Conservation (phyloP, 2,329 filamentous ascomycete genomes). For the Cadophora luteo-olivacea region DNA sequence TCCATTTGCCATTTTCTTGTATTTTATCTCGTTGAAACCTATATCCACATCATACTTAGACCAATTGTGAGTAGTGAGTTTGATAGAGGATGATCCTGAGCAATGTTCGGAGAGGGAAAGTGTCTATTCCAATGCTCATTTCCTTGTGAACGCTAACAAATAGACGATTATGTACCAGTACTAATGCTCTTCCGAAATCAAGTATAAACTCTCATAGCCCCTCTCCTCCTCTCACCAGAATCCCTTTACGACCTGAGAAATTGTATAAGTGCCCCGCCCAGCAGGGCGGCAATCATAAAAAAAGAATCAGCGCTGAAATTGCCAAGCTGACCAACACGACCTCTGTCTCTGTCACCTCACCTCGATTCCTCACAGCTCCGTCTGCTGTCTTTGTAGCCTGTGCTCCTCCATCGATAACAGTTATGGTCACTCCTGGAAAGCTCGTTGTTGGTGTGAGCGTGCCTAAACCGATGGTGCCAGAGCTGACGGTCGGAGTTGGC, state of each 20-base stretch:
- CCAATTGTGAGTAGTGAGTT: too few species aligned
- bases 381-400: slow-evolving; percentile 15
- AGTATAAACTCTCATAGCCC: slow-evolving; percentile 1
- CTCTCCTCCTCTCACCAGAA: background rate
- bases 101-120: background rate
- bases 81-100: too few species aligned
- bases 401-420: background rate
- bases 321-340: slow-evolving; percentile 21
- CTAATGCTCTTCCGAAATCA: background rate
- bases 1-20: too few species aligned
- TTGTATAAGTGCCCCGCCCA: slow-evolving; percentile 24
- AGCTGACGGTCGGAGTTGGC: background rate
- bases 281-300: slow-evolving; percentile 30
- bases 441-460: slow-evolving; percentile 2
- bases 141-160: background rate
- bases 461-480: background rate
- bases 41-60: too few species aligned
- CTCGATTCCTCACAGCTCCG: slow-evolving; percentile 13
- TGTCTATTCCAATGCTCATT: slow-evolving; percentile 2
- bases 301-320: slow-evolving; percentile 29
- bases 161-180: background rate
- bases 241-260: slow-evolving; percentile 22
- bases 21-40: too few species aligned
- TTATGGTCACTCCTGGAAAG: slow-evolving; percentile 13
- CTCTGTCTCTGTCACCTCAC: slow-evolving; percentile 4